Percentiles rank a stretch among this genome's conserved stretches.
These are phyloP conservation scores for Suillus placidus DNA, from an alignment of 768 basidiomycete species.

Conservation along the genomic window DNA sequence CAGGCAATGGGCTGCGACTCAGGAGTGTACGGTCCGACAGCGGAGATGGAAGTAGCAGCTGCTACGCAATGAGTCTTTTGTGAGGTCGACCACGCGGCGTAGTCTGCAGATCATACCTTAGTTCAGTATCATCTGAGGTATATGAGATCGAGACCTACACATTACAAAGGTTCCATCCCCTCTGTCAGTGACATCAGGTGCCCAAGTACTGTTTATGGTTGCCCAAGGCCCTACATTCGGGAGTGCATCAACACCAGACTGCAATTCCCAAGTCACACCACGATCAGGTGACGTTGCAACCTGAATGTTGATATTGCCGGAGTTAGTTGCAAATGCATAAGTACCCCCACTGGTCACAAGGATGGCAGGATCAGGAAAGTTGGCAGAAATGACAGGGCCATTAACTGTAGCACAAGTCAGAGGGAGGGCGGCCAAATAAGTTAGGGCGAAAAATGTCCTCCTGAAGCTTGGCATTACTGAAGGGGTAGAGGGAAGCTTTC, in stretches of 20 bases:
- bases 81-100: constrained; percentile 16
- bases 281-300: constrained; percentile 26
- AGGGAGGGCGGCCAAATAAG: neutral
- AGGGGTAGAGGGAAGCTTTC: neutral
- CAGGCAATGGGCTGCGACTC: constrained; percentile 26
- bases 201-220: constrained; percentile 22
- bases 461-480: neutral
- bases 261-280: constrained; percentile 22
- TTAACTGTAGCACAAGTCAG: constrained; percentile 9
- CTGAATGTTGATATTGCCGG: constrained; percentile 24
- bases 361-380: constrained; percentile 28
- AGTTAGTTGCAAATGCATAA: constrained; percentile 26
- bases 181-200: constrained; percentile 23
- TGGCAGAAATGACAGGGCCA: constrained; percentile 23
- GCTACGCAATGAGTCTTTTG: constrained; percentile 29
- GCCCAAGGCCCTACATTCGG: constrained; percentile 28
- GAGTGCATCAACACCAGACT: constrained; percentile 22
- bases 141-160: constrained; percentile 16
- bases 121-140: neutral
- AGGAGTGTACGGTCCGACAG: constrained; percentile 32
- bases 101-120: constrained; percentile 10
- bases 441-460: neutral
- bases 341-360: constrained; percentile 14
- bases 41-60: constrained; percentile 28
- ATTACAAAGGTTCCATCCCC: constrained; percentile 21